Evolutionary conservation across 192 early-diverging fungal species (phyloP), one percentile per base, ranked within the genome.

Genomic region (Linnemannia elongata): DNA sequence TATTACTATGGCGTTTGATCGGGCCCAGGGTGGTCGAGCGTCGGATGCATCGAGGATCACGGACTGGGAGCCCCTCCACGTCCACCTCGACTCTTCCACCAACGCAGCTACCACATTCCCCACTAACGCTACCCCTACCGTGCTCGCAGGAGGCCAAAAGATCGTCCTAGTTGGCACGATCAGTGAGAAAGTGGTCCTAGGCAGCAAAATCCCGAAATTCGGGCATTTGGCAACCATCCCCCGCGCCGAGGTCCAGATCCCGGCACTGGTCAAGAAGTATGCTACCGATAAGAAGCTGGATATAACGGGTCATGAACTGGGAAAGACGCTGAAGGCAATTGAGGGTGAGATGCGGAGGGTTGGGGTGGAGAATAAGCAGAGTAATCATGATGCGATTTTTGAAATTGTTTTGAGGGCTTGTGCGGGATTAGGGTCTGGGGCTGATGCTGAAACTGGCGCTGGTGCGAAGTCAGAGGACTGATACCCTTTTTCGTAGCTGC

Each of bases 161-260:
- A 78, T 87, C 2, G 52, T 81, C 15, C 33, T 87, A 3, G 85
- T 81, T 0, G 85, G 80, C 6, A 81, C 72, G 4, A 81, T 81
- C 39, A 72, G 44, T 0, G 76, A 81, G 72, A 87, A 81, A 76
- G 55, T 72, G 0, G 68, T 87, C 8, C 15, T 41, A 4, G 85
- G 79, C 1, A 68, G 66, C 4, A 80, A 80, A 35, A 1, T 36
- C 9, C 77, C 60, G 17, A 77, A 45, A 10, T 76, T 72, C 12
- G 78, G 78, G 30, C 54, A 76, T n/a, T 18, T 85, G 13, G 78
- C 83, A 6, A 36, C 27, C 2, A 55, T 77, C 5, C 74, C 74
- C 0, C 52, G 79, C 8, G 74, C 79, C 9, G 85, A 87, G 49
- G 77, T 87, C 17, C 49, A 68, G 18, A 78, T 87, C 27, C 36